A percentile compares a stretch with the other conserved stretches of the same genome.
Evolutionary conservation across 202 grass and related monocot species (phyloP).

Genomic region (Hordeum pubiflorum): DNA sequence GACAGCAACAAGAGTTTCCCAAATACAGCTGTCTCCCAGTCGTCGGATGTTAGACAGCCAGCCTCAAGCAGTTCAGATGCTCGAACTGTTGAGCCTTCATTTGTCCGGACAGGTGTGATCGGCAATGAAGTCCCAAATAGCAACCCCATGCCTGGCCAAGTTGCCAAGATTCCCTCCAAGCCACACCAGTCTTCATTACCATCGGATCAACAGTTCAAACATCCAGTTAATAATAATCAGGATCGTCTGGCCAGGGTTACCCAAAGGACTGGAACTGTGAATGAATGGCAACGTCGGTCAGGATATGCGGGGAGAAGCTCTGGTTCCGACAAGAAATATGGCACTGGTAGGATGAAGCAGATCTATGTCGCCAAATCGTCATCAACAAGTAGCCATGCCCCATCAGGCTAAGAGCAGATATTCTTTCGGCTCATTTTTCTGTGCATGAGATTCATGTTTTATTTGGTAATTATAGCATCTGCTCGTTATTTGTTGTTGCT

Average conservation of each 20-base stretch:
- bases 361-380: conserved; percentile 82
- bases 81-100: conserved; percentile 42
- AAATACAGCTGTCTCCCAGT: conserved; percentile 38
- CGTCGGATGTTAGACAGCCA: conserved; percentile 42
- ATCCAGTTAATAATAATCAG: conserved; percentile 39
- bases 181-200: conserved; percentile 26
- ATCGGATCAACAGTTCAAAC: conserved; percentile 38
- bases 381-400: conserved; percentile 34
- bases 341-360: conserved; percentile 85
- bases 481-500: conserved; percentile 25
- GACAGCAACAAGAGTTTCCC: conserved; percentile 44
- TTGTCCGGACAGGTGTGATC: conserved; percentile 20
- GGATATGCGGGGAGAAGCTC: conserved; percentile 53
- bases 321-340: conserved; percentile 56
- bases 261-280: conserved; percentile 37
- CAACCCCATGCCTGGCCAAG: conserved; percentile 33
- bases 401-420: conserved; percentile 36
- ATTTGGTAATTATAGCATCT: conserved; percentile 22
- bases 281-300: conserved; percentile 64
- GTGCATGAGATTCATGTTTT: not conserved
- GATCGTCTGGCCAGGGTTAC: conserved; percentile 28
- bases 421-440: not conserved
- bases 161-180: conserved; percentile 33
- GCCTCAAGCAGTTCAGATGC: conserved; percentile 34
- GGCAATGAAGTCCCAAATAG: conserved; percentile 49